These are phyloP conservation scores for Entomortierella beljakovae DNA, from an alignment of 192 early-diverging fungal species.

Conservation along the genomic window DNA sequence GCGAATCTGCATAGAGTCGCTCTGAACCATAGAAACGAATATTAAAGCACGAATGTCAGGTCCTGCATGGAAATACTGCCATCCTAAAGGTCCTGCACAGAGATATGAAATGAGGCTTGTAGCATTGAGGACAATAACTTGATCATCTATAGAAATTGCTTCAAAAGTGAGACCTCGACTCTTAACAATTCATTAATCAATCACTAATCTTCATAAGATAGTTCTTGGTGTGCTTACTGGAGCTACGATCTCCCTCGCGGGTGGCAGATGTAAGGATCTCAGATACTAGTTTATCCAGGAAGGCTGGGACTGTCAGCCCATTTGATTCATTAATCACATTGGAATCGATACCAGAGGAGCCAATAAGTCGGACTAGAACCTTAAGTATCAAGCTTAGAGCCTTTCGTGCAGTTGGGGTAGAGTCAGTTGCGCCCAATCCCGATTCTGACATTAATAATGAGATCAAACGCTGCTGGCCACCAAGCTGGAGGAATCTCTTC, in stretches of 20 bases:
- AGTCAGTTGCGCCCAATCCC: constrained; percentile 18
- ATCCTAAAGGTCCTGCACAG: constrained; percentile 36
- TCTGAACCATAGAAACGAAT: constrained; percentile 48
- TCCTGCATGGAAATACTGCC: constrained; percentile 38
- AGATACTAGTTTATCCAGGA: constrained; percentile 33
- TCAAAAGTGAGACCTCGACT: background rate
- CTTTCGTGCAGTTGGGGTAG: constrained; percentile 28
- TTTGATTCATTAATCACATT: background rate
- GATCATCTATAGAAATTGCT: constrained; percentile 27
- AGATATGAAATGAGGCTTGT: constrained; percentile 44
- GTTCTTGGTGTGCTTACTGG: constrained; percentile 1
- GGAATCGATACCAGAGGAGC: constrained; percentile 19
- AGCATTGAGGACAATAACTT: constrained; percentile 48
- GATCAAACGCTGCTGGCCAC: constrained; percentile 52
- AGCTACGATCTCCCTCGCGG: constrained; percentile 17
- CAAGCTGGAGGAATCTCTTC: constrained; percentile 47
- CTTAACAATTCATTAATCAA: too few species aligned
- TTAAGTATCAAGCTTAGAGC: constrained; percentile 38
- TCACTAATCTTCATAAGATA: background rate
- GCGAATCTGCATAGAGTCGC: constrained; percentile 48
- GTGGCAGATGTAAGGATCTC: constrained; percentile 47
- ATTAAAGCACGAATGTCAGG: constrained; percentile 41
- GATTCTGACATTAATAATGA: constrained; percentile 48
- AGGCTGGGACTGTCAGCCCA: constrained; percentile 31
- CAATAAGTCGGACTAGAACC: constrained; percentile 40